Percentiles rank a stretch among this genome's conserved stretches.
Evolutionary conservation across 768 basidiomycete species (phyloP).

Genomic region (Suillus fuscotomentosus): DNA sequence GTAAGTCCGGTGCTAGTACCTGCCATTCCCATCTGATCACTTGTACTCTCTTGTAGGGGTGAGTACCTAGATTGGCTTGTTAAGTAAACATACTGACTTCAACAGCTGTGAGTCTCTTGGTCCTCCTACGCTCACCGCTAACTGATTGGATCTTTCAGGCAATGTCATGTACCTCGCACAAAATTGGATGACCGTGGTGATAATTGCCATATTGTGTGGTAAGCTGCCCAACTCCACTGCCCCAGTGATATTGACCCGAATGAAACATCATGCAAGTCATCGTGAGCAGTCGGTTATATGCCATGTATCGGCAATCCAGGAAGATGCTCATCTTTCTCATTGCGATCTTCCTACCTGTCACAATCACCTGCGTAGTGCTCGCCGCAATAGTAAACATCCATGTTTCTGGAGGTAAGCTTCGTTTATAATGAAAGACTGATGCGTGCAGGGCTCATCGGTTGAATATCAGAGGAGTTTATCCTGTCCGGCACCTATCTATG

Average conservation of each 20-base stretch:
- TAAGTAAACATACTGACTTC: neutral
- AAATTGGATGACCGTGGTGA: neutral
- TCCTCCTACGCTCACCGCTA: neutral
- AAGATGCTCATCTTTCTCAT: slow-evolving; percentile 1
- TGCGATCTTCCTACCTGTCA: neutral
- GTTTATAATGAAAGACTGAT: neutral
- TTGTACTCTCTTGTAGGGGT: neutral
- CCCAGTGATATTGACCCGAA: neutral
- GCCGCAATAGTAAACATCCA: neutral
- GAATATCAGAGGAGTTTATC: neutral
- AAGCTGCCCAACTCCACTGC: neutral
- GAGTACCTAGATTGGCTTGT: neutral
- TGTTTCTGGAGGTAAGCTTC: neutral
- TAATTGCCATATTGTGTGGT: neutral
- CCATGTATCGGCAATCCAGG: neutral
- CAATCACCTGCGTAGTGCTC: neutral
- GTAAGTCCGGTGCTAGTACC: neutral
- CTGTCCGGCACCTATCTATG: neutral
- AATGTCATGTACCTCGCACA: neutral
- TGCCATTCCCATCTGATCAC: too few relatives aligned
- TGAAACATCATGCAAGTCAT: neutral
- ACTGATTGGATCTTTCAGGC: neutral
- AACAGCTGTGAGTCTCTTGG: neutral
- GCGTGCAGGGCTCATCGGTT: neutral
- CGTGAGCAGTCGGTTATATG: neutral